Evolutionary conservation across 139 green algal species (phyloP), one percentile per base, ranked within the genome.

Genomic region (Pleodorina starrii): DNA sequence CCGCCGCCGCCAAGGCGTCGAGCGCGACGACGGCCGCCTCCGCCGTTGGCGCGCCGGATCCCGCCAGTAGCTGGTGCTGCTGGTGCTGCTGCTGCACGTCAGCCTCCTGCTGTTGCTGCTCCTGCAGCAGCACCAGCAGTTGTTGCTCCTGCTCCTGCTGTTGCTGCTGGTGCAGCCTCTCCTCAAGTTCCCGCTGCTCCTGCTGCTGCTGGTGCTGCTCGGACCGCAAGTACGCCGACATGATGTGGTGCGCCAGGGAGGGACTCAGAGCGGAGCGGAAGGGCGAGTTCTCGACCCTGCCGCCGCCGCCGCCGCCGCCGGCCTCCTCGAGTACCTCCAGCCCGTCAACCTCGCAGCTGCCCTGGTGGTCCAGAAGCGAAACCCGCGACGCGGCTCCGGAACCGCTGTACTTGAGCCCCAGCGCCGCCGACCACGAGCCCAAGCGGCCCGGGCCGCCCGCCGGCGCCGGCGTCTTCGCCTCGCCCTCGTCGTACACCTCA

Each of bases 211-310:
- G 44, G 66, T 88, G 82, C 63, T 79, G 57, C 43, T 79, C n/a
- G 82, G 32, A 66, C n/a, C 63, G 63, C 21, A 69, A 44, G 43
- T 80, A 88, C 11, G 82, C 82, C 7, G 63, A 69, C 43, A 80
- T 88, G n/a, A 88, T 88, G 66, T 88, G 82, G 35, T 79, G 44
- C 60, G 82, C 82, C 63, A 88, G 82, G 10, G 82, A 88, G 82
- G 82, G 82, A 44, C 82, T 88, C 32, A 80, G 82, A n/a, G 68
- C 66, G 36, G 66, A 27, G 5, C 78, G 51, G 78, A 54, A 73
- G 21, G 54, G 78, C 23, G 51, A 73, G 12, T 71, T 36, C 35
- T 57, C 51, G 4, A n/a, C 51, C 36, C 54, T 51, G 35, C 54
- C 51, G 17, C 54, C 78, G 17, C 54, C 76, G n/a, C n/a, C n/a